phyloP scores from a whole-genome alignment of 2,329 filamentous ascomycete species.

The Conoideocrella luteorostrata region DNA sequence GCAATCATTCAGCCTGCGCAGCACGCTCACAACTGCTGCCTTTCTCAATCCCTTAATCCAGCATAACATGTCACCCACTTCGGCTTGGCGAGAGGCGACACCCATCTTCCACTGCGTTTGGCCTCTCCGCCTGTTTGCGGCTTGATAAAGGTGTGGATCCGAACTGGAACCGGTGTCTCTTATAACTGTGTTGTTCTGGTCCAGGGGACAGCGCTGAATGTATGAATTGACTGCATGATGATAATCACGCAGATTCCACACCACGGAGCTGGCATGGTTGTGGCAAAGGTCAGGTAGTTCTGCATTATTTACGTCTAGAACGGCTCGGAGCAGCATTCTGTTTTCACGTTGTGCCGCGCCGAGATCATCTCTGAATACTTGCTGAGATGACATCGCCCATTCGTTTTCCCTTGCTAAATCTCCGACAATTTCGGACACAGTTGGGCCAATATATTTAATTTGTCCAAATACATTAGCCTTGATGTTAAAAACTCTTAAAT shows the following conservation, averaged over 20 bases:
- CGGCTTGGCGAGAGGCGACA: not conserved
- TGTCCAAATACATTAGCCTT: not conserved
- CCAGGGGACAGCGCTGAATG: not conserved
- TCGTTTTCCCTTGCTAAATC: slow-evolving; percentile 4
- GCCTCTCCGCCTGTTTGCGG: not conserved
- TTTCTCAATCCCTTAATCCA: not conserved
- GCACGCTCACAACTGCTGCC: not conserved
- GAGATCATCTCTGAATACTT: not conserved
- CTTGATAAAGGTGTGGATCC: not conserved
- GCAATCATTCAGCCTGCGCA: not conserved
- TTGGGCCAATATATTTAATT: slow-evolving; percentile 5
- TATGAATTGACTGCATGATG: no score
- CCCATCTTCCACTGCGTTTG: not conserved
- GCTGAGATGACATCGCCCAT: slow-evolving; percentile 4
- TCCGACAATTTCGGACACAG: slow-evolving; percentile 5
- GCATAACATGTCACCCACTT: not conserved
- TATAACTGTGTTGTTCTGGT: not conserved
- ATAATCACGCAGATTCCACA: no score
- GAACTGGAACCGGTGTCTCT: not conserved
- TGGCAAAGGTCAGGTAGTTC: not conserved
- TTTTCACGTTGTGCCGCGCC: not conserved
- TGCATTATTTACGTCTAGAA: not conserved
- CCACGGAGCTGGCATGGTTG: not conserved
- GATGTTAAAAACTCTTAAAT: slow-evolving; percentile 2
- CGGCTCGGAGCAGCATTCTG: not conserved